phyloP scores from a whole-genome alignment of 106 monocot genomes.

The Xerophyta viscosa region DNA sequence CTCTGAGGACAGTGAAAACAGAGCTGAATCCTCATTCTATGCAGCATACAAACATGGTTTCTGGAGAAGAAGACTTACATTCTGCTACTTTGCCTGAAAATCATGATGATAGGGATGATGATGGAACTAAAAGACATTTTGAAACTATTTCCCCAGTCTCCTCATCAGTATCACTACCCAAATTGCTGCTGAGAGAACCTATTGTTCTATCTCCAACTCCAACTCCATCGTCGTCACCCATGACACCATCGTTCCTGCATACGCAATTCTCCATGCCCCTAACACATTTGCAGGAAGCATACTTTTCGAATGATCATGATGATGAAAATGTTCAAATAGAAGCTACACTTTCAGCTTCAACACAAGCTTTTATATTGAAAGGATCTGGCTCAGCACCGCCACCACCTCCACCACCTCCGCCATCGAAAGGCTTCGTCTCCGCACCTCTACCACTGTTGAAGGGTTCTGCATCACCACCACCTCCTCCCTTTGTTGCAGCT shows the following conservation, averaged over 20 bases:
- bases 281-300: background rate
- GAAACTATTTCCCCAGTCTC: no score
- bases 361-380: background rate
- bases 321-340: constrained; percentile 3
- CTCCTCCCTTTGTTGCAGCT: constrained; percentile 13
- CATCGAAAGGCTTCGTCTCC: constrained; percentile 12
- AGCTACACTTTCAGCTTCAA: constrained; percentile 3
- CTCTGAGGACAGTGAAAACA: no score
- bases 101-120: no score
- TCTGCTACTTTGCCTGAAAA: no score
- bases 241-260: constrained; percentile 6
- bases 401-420: constrained; percentile 20
- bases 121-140: no score
- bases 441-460: constrained; percentile 3
- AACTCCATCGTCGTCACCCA: constrained; percentile 25
- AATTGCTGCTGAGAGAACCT: constrained; percentile 3
- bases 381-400: constrained; percentile 1
- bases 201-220: constrained; percentile 4
- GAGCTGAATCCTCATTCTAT: constrained; percentile 2
- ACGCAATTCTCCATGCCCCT: constrained; percentile 4
- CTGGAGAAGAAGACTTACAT: no score
- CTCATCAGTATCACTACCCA: background rate
- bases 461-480: constrained; percentile 16
- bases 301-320: background rate
- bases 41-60: no score